These are phyloP conservation scores for Pseudogymnoascus sp. DNA, from an alignment of 2,329 filamentous ascomycete genomes.

Conservation along the genomic window DNA sequence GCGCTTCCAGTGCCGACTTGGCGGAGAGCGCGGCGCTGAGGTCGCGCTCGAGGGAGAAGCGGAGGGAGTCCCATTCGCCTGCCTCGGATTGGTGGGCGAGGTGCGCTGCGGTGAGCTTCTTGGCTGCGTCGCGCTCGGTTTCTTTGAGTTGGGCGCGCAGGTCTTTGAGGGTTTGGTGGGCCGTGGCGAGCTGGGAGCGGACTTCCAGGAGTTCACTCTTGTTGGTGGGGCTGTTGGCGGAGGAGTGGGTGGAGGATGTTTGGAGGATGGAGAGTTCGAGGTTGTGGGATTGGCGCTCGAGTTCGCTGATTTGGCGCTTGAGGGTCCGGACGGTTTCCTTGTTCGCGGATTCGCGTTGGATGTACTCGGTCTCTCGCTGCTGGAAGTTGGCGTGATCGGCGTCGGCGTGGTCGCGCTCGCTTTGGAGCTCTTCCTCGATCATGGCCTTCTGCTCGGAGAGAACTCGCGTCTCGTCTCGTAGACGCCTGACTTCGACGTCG, in stretches of 20 bases:
- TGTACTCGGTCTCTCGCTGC: slow-evolving; percentile 54
- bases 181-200: slow-evolving; percentile 50
- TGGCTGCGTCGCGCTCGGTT: slow-evolving; percentile 33
- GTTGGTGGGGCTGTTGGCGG: slow-evolving; percentile 38
- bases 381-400: slow-evolving; percentile 20
- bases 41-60: slow-evolving; percentile 29
- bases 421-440: slow-evolving; percentile 55
- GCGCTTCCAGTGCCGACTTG: slow-evolving; percentile 31
- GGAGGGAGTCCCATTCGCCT: slow-evolving; percentile 28
- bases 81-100: slow-evolving; percentile 43
- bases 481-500: slow-evolving; percentile 55
- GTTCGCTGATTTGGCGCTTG: slow-evolving; percentile 55
- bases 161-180: slow-evolving; percentile 53
- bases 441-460: slow-evolving; percentile 48
- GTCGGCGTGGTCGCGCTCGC: slow-evolving; percentile 57
- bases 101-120: slow-evolving; percentile 35
- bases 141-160: slow-evolving; percentile 40
- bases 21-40: slow-evolving; percentile 37
- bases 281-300: slow-evolving; percentile 61
- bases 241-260: slow-evolving; percentile 38
- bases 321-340: slow-evolving; percentile 54
- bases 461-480: slow-evolving; percentile 54
- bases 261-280: slow-evolving; percentile 45
- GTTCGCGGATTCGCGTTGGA: slow-evolving; percentile 56
- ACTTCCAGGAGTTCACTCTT: slow-evolving; percentile 51